These are phyloP conservation scores for Penicillium rolfsii DNA, from an alignment of 2,329 filamentous ascomycete species.

Conservation along the genomic window DNA sequence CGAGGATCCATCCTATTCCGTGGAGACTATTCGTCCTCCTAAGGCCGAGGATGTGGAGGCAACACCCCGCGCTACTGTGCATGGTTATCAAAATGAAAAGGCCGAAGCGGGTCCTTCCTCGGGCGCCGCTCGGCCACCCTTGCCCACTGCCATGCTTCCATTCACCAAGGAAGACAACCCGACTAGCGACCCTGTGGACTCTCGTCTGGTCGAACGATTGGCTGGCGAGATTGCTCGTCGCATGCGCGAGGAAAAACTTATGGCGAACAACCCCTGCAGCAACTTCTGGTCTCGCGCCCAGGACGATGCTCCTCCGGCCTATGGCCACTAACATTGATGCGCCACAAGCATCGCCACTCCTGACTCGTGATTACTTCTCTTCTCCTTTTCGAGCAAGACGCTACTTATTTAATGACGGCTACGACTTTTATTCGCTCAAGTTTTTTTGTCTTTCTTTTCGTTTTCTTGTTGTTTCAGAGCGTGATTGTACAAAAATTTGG, in stretches of 20 bases:
- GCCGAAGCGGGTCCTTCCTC: constrained; percentile 34
- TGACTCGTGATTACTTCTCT: constrained; percentile 7
- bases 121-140: constrained; percentile 25
- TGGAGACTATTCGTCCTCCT: constrained; percentile 26
- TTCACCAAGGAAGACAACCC: constrained; percentile 38
- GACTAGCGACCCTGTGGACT: constrained; percentile 48
- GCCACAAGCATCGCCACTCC: background rate
- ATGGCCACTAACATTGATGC: constrained; percentile 42
- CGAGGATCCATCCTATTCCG: constrained; percentile 32
- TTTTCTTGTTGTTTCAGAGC: constrained; percentile 27
- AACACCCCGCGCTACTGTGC: constrained; percentile 39
- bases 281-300: constrained; percentile 44
- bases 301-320: constrained; percentile 49
- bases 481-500: constrained; percentile 35
- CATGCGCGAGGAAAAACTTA: constrained; percentile 80
- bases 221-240: constrained; percentile 83
- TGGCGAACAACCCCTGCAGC: constrained; percentile 37
- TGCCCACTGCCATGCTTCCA: constrained; percentile 41
- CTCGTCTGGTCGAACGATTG: constrained; percentile 66
- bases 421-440: constrained; percentile 24
- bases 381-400: constrained; percentile 17
- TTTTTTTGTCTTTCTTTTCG: constrained; percentile 17
- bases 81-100: constrained; percentile 31
- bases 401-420: constrained; percentile 25
- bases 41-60: constrained; percentile 36